A percentile compares a stretch with the other conserved stretches of the same genome.
These are phyloP conservation scores for Bauhinia variegata DNA, from an alignment of 306 rosid species.

Conservation along the genomic window DNA sequence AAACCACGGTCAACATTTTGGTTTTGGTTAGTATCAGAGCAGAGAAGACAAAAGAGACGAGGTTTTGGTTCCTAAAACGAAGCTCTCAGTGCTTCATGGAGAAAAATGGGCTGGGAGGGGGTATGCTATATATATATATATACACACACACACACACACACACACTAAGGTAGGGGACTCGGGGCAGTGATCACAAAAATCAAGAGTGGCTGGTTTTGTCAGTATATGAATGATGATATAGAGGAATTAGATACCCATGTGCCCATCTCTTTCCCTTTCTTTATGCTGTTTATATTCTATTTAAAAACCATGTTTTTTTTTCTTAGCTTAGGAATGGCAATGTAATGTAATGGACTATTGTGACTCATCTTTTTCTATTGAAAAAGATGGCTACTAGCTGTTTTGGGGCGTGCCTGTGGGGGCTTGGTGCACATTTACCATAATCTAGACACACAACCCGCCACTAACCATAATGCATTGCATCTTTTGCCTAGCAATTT, in stretches of 20 bases:
- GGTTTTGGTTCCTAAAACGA: constrained; percentile 19
- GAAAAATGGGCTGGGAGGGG: not conserved
- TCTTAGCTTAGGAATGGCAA: constrained; percentile 18
- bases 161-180: not conserved
- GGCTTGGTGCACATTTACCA: constrained; percentile 24
- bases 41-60: not conserved
- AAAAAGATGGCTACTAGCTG: constrained; percentile 16
- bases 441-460: constrained; percentile 20
- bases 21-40: too few species aligned
- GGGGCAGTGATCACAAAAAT: constrained; percentile 34
- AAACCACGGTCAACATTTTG: constrained; percentile 15
- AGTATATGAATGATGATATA: constrained; percentile 51
- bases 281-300: not conserved
- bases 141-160: too few species aligned
- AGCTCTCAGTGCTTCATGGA: not conserved
- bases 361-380: constrained; percentile 29
- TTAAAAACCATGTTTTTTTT: constrained; percentile 12
- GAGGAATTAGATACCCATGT: constrained; percentile 46
- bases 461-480: constrained; percentile 12
- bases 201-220: constrained; percentile 49
- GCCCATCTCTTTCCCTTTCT: constrained; percentile 13
- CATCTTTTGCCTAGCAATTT: not conserved
- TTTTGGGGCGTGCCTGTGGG: constrained; percentile 15
- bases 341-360: constrained; percentile 30
- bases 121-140: not conserved